Evolutionary conservation across 768 basidiomycete genomes (phyloP).

Genomic region (Daedaleopsis sinensis): DNA sequence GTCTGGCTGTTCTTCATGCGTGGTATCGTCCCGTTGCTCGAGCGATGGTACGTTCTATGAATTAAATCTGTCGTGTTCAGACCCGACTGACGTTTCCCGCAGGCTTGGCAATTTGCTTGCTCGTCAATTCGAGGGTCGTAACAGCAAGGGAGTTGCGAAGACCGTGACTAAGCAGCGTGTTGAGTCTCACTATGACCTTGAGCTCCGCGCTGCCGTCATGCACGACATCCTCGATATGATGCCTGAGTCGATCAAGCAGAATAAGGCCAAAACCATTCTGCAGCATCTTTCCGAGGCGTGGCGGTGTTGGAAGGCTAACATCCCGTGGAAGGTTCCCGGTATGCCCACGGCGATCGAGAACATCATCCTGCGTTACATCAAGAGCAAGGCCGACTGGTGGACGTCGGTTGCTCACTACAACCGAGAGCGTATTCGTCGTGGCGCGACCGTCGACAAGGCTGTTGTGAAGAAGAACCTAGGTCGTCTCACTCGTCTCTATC

Average conservation of each 20-base stretch:
- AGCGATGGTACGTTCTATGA: slow-evolving; percentile 70
- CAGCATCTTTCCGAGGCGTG: slow-evolving; percentile 98
- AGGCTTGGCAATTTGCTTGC: slow-evolving; percentile 95
- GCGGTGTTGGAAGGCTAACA: slow-evolving; percentile 97
- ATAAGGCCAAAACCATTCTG: slow-evolving; percentile 99
- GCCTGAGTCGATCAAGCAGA: slow-evolving; percentile 99
- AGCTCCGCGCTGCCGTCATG: slow-evolving; percentile 98
- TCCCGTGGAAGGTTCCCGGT: slow-evolving; percentile 99
- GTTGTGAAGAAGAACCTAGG: slow-evolving; percentile 99
- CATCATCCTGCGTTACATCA: slow-evolving; percentile 98
- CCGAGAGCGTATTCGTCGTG: slow-evolving; percentile 94
- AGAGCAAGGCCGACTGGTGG: slow-evolving; percentile 99
- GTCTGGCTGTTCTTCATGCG: slow-evolving; percentile 99
- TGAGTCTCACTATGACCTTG: slow-evolving; percentile 97
- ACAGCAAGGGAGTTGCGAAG: slow-evolving; percentile 95
- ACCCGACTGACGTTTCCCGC: neutral
- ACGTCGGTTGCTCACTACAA: slow-evolving; percentile 98
- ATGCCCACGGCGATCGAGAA: slow-evolving; percentile 99
- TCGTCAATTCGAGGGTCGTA: slow-evolving; percentile 97
- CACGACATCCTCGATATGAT: slow-evolving; percentile 99
- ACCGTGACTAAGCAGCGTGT: slow-evolving; percentile 99
- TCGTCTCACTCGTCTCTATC: slow-evolving; percentile 93
- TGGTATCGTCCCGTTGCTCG: slow-evolving; percentile 95
- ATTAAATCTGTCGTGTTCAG: neutral
- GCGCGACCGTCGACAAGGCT: slow-evolving; percentile 97